phyloP scores from a whole-genome alignment of 352 stramenopile genomes.

The Globisporangium solare region DNA sequence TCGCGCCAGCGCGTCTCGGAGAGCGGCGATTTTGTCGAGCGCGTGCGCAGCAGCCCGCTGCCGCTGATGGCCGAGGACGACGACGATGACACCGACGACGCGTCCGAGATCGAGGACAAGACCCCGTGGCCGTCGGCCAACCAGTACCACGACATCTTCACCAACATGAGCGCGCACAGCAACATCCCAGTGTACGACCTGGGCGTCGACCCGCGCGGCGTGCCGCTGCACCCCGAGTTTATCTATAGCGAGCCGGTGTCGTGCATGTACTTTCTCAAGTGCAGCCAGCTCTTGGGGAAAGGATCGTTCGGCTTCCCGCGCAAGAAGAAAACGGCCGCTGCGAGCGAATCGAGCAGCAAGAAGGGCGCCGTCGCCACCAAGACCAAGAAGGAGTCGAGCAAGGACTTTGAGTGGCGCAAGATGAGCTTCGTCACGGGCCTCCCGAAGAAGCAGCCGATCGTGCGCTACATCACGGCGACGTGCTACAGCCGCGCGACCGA shows the following conservation, averaged over 20 bases:
- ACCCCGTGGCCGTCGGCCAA: slow-evolving; percentile 69
- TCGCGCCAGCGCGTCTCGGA: slow-evolving; percentile 13
- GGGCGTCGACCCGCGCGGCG: slow-evolving; percentile 61
- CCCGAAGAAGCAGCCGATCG: slow-evolving; percentile 65
- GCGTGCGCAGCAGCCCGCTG: slow-evolving; percentile 1
- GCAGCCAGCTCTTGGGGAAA: slow-evolving; percentile 45
- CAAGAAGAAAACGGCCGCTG: slow-evolving; percentile 36
- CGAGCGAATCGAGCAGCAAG: slow-evolving; percentile 14
- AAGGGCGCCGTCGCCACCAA: slow-evolving; percentile 19
- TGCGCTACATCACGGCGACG: slow-evolving; percentile 75
- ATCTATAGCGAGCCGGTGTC: slow-evolving; percentile 72
- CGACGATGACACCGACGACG: slow-evolving; percentile 31
- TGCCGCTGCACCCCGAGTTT: slow-evolving; percentile 66
- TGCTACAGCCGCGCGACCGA: slow-evolving; percentile 64
- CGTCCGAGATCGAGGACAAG: slow-evolving; percentile 42
- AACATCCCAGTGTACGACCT: slow-evolving; percentile 67
- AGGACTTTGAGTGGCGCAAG: slow-evolving; percentile 79
- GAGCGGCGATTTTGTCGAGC: slow-evolving; percentile 9
- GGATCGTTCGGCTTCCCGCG: slow-evolving; percentile 70
- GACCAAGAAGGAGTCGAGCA: slow-evolving; percentile 47
- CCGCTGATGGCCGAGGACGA: slow-evolving; percentile 3
- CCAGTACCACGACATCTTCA: slow-evolving; percentile 60
- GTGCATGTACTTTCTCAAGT: slow-evolving; percentile 80
- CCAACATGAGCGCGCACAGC: slow-evolving; percentile 19
- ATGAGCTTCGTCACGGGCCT: slow-evolving; percentile 81